These are phyloP conservation scores for Apiospora koreana DNA, from an alignment of 2,329 filamentous ascomycete species.

Conservation along the genomic window DNA sequence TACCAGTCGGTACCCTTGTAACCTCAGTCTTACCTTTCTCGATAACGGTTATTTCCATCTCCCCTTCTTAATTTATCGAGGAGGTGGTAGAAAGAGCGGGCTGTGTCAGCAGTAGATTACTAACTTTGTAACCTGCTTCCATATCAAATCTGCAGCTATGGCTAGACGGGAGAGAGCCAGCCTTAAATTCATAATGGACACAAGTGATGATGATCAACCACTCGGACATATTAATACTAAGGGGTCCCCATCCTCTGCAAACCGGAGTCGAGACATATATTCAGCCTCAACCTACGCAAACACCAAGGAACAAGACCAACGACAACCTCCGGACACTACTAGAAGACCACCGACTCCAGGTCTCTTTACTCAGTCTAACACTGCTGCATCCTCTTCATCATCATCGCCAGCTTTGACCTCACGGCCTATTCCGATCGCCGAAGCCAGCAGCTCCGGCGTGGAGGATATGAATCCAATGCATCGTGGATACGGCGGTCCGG, in stretches of 20 bases:
- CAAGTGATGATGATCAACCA: conserved; percentile 47
- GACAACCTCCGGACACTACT: conserved; percentile 31
- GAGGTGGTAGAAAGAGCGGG: conserved; percentile 26
- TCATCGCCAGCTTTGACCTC: conserved; percentile 28
- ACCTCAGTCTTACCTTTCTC: conserved; percentile 27
- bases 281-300: conserved; percentile 43
- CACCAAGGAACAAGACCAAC: conserved; percentile 35
- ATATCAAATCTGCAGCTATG: conserved; percentile 44
- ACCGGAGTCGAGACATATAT: conserved; percentile 35
- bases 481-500: conserved; percentile 33
- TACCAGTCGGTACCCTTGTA: conserved; percentile 31
- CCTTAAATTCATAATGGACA: conserved; percentile 59
- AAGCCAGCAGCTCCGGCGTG: conserved; percentile 48
- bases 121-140: conserved; percentile 36
- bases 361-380: conserved; percentile 25
- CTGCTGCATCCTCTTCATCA: conserved; percentile 26
- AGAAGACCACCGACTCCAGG: conserved; percentile 27
- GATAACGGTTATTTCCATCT: conserved; percentile 29
- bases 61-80: conserved; percentile 32
- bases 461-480: conserved; percentile 43
- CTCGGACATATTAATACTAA: conserved; percentile 47
- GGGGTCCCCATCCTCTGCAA: conserved; percentile 39
- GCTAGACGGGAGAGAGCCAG: conserved; percentile 38
- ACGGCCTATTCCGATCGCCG: conserved; percentile 30
- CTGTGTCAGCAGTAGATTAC: conserved; percentile 30